phyloP scores from a whole-genome alignment of 176 grass and related monocot genomes.

The Olyra latifolia region DNA sequence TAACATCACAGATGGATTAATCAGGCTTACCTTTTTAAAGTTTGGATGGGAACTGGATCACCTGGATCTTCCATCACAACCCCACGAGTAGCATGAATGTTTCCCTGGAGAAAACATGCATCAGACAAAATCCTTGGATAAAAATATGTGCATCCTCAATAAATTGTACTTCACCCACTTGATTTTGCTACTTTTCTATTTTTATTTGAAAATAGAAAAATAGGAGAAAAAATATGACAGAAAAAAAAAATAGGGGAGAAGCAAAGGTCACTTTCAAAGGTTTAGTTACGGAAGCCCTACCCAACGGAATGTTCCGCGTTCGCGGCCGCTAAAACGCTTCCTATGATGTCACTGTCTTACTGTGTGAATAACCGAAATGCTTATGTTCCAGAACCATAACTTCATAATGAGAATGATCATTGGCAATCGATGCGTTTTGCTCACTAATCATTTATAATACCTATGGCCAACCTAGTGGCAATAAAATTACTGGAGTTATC shows the following conservation, averaged over 20 bases:
- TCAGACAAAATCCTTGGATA: constrained; percentile 24
- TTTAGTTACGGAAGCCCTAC: too few species aligned
- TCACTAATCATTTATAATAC: not conserved
- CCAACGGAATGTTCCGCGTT: too few species aligned
- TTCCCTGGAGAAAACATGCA: constrained; percentile 40
- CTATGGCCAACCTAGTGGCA: not conserved
- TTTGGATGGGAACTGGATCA: constrained; percentile 31
- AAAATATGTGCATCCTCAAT: not conserved
- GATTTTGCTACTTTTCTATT: not conserved
- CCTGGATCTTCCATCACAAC: constrained; percentile 30
- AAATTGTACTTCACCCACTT: not conserved
- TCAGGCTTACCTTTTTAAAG: constrained; percentile 43
- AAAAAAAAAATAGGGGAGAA: too few species aligned
- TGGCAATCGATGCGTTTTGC: not conserved
- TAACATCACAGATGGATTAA: constrained; percentile 8
- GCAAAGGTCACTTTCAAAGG: too few species aligned
- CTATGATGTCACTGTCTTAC: constrained; percentile 7
- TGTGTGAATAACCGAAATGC: not conserved
- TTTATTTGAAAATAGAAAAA: too few species aligned
- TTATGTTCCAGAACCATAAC: constrained; percentile 13
- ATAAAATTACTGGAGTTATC: not conserved
- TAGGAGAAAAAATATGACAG: too few species aligned
- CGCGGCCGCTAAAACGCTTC: too few species aligned
- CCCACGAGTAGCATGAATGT: constrained; percentile 40
- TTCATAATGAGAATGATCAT: not conserved